Evolutionary conservation across 2,329 filamentous ascomycete genomes (phyloP).

Genomic region (Ceratocystis cubensis): DNA sequence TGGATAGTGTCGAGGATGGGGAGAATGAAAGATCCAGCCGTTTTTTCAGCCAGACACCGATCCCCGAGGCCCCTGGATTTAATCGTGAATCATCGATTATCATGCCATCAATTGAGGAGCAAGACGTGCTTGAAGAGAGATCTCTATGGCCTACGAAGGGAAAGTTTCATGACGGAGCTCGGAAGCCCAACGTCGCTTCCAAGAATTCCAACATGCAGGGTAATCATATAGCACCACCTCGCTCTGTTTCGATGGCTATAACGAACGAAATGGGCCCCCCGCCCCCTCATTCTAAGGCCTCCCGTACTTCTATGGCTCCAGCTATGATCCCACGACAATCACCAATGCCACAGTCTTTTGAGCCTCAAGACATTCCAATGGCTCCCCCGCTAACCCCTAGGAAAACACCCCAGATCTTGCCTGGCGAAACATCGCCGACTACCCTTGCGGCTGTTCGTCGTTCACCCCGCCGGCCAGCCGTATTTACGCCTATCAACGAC

Average conservation of each 20-base stretch:
- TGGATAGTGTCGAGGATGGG: not conserved
- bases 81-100: not conserved
- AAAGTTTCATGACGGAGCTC: not conserved
- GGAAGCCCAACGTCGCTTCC: too few relatives aligned
- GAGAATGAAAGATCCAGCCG: not conserved
- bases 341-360: too few relatives aligned
- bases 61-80: not conserved
- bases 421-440: not conserved
- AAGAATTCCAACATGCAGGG: too few relatives aligned
- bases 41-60: not conserved
- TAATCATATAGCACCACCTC: too few relatives aligned
- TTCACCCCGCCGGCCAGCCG: not conserved
- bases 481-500: not conserved
- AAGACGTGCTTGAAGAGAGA: not conserved
- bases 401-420: not conserved
- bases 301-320: too few relatives aligned
- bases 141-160: not conserved
- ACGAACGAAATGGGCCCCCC: too few relatives aligned
- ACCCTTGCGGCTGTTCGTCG: not conserved
- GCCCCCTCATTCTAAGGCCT: too few relatives aligned
- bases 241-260: too few relatives aligned
- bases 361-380: not conserved
- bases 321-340: too few relatives aligned
- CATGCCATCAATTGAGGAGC: not conserved
- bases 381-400: not conserved